Base-by-base conservation (phyloP, 441 rosid species). In the Mallotus japonicus region DNA sequence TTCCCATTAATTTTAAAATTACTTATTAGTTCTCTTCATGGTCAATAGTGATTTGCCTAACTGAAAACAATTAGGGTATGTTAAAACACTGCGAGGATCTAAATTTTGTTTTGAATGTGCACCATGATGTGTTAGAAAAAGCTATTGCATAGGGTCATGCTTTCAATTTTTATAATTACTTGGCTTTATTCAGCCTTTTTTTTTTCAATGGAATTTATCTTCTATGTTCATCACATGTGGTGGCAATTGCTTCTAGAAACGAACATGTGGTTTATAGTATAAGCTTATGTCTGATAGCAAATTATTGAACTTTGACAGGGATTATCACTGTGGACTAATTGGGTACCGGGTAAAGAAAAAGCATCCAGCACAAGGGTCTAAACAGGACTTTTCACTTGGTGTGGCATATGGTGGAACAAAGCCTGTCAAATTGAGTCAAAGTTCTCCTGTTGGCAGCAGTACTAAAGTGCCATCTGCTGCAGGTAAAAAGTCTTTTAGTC, bases 311-410 rank as follows among this genome's bases (percentile, higher is more conserved):
- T 86, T 75, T 83, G 68, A 76, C 84, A 93, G 99, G 99, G 84
- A 82, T 74, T 85, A 78, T 79, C 92, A 90, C 84, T 93, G 94
- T 77, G 89, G 82, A 73, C 84, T 91, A 76, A 86, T 95, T 77
- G 99, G 99, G 40, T 93, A 95, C 83, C 87, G 71, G 72, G 82
- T 69, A 51, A 72, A 13, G n/a, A 92, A 78, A 79, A 93, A 82
- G 86, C 75, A 76, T 81, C 86, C 81, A 73, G 74, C 61, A 47
- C 58, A 75, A 34, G 73, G 47, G 73, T 63, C 83, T 66, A 74
- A 73, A 62, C 79, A 59, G 62, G 78, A 73, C 60, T 76, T 75
- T 73, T 62, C 83, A 73, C 75, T 59, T 65, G 65, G 67, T 71
- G 73, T 75, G 46, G 76, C 74, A 75, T 76, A 73, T 71, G 77